Evolutionary conservation across 2,329 filamentous ascomycete species (phyloP).

Genomic region (Immersiporthe knoxdaviesiana): DNA sequence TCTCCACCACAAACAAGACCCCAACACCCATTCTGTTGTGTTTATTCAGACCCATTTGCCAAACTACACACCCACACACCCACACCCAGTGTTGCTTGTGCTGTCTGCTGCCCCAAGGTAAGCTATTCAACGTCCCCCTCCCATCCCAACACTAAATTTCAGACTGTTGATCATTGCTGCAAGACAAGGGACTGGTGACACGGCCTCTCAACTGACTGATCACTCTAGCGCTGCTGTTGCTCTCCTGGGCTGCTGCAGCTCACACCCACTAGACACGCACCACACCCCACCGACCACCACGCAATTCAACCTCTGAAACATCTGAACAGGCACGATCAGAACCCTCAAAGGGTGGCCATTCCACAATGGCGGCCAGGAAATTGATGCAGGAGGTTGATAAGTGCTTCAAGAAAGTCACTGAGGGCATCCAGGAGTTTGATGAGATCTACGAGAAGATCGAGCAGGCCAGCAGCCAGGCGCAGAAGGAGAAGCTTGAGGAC

Average conservation of each 20-base stretch:
- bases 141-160: background rate
- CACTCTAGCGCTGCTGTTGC: background rate
- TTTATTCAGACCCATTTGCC: conserved; percentile 1
- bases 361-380: conserved; percentile 92
- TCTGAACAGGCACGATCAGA: background rate
- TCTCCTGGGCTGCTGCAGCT: background rate
- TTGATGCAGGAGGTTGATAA: conserved; percentile 98
- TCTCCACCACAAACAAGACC: background rate
- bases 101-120: background rate
- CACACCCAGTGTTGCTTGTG: background rate
- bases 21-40: background rate
- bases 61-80: too few relatives aligned
- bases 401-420: conserved; percentile 97
- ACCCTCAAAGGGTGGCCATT: conserved; percentile 26
- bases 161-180: background rate
- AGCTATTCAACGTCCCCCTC: background rate
- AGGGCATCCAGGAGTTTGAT: conserved; percentile 92
- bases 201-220: background rate
- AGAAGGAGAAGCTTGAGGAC: conserved; percentile 98
- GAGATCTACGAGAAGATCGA: conserved; percentile 98
- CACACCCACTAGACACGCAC: background rate
- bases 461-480: conserved; percentile 85
- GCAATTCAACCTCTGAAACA: background rate
- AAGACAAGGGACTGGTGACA: background rate
- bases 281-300: background rate